Conservation (phyloP, 768 basidiomycete genomes). For the Calocybe gangraenosa region DNA sequence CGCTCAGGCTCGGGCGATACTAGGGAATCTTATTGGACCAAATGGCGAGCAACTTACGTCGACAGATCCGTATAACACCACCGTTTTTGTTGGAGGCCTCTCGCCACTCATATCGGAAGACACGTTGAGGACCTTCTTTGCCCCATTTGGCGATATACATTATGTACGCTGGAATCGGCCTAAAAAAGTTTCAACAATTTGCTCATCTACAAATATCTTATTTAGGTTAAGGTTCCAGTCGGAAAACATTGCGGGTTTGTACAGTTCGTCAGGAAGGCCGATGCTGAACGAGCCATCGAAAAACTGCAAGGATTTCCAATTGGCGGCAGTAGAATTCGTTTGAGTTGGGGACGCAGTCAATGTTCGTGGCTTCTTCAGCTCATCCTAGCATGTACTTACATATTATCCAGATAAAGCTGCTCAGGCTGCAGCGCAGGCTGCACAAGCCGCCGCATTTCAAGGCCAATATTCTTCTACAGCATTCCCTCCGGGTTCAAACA, state of each 20-base stretch:
- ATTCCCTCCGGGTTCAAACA: slow-evolving; percentile 20
- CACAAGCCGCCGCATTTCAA: slow-evolving; percentile 71
- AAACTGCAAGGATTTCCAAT: slow-evolving; percentile 97
- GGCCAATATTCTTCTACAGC: slow-evolving; percentile 25
- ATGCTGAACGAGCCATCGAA: slow-evolving; percentile 90
- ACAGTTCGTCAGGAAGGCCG: slow-evolving; percentile 87
- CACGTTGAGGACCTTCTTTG: slow-evolving; percentile 85
- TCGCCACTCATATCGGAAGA: slow-evolving; percentile 89
- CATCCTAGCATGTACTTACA: slow-evolving; percentile 4
- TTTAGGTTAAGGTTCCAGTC: slow-evolving; percentile 91
- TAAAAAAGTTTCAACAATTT: slow-evolving; percentile 4
- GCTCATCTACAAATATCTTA: slow-evolving; percentile 12
- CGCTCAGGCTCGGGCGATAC: slow-evolving; percentile 75
- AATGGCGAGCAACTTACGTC: slow-evolving; percentile 85
- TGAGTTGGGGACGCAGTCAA: slow-evolving; percentile 94
- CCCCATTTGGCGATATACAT: slow-evolving; percentile 90
- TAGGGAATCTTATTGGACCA: slow-evolving; percentile 80
- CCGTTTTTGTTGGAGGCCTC: slow-evolving; percentile 90
- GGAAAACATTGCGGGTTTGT: slow-evolving; percentile 97
- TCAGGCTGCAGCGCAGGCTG: slow-evolving; percentile 82
- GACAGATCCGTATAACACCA: slow-evolving; percentile 94
- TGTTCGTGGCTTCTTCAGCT: slow-evolving; percentile 42
- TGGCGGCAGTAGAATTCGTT: slow-evolving; percentile 83
- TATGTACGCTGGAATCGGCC: slow-evolving; percentile 53
- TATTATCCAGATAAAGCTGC: slow-evolving; percentile 72